Evolutionary conservation across 345 rosid species (phyloP).

Genomic region (Microcos paniculata): DNA sequence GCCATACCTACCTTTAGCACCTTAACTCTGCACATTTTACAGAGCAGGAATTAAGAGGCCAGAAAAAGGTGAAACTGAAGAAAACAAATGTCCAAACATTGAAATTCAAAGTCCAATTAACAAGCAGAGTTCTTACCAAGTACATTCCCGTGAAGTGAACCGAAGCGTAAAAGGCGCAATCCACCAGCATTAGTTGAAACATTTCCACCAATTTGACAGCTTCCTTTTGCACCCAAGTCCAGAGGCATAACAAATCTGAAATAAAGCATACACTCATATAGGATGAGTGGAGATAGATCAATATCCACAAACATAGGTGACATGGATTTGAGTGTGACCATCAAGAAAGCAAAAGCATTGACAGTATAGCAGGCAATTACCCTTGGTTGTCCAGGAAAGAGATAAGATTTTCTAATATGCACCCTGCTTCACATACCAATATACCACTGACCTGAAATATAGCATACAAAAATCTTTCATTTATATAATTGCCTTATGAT

Average conservation of each 20-base stretch:
- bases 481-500: slow-evolving; percentile 3
- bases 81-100: not conserved
- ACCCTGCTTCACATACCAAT: slow-evolving; percentile 95
- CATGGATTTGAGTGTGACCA: not conserved
- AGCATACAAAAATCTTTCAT: slow-evolving; percentile 12
- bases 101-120: slow-evolving; percentile 11
- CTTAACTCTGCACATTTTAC: not conserved
- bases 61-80: not conserved
- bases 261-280: slow-evolving; percentile 43
- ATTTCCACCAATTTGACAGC: slow-evolving; percentile 99
- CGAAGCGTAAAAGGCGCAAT: slow-evolving; percentile 90
- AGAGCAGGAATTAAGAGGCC: not conserved
- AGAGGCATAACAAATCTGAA: slow-evolving; percentile 99
- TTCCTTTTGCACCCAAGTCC: slow-evolving; percentile 99
- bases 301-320: slow-evolving; percentile 9
- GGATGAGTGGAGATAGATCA: slow-evolving; percentile 13
- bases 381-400: slow-evolving; percentile 80
- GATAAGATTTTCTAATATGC: slow-evolving; percentile 87
- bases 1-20: not conserved
- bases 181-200: slow-evolving; percentile 99
- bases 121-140: slow-evolving; percentile 54
- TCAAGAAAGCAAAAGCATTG: not conserved
- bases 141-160: slow-evolving; percentile 89
- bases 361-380: slow-evolving; percentile 35
- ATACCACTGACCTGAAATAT: slow-evolving; percentile 77